Percentiles rank a stretch among this genome's conserved stretches.
phyloP scores from a whole-genome alignment of 257 asterid species.

The Ehretia macrophylla region DNA sequence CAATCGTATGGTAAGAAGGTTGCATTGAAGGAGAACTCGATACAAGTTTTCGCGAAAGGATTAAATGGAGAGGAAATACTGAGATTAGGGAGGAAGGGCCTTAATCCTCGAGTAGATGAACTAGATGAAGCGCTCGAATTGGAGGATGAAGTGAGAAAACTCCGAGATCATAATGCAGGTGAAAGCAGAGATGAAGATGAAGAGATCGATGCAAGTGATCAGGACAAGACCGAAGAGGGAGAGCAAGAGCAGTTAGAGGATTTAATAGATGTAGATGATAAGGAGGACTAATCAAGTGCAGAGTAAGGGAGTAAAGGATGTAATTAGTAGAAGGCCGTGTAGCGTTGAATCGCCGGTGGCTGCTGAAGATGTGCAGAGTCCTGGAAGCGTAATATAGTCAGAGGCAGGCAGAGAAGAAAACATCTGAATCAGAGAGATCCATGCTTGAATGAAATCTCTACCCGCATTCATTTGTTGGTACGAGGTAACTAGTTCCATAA shows the following conservation, averaged over 20 bases:
- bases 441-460: no score
- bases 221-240: slow-evolving; percentile 23
- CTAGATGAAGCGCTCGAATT: slow-evolving; percentile 1
- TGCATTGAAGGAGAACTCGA: slow-evolving; percentile 1
- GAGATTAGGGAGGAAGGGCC: slow-evolving; percentile 33
- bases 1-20: slow-evolving; percentile 16
- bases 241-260: slow-evolving; percentile 46
- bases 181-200: slow-evolving; percentile 17
- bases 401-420: no score
- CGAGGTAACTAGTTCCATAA: no score
- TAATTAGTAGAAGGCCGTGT: neutral
- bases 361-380: neutral
- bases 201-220: slow-evolving; percentile 27
- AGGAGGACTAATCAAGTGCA: slow-evolving; percentile 15
- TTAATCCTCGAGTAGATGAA: slow-evolving; percentile 23
- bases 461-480: no score
- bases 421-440: no score
- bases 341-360: neutral
- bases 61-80: slow-evolving; percentile 15
- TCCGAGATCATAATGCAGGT: slow-evolving; percentile 9
- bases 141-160: no score
- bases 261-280: slow-evolving; percentile 51
- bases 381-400: no score
- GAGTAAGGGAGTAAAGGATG: no score
- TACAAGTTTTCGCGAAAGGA: slow-evolving; percentile 5